phyloP scores from a whole-genome alignment of 805 yeast species.

The Teunomyces panamensis region DNA sequence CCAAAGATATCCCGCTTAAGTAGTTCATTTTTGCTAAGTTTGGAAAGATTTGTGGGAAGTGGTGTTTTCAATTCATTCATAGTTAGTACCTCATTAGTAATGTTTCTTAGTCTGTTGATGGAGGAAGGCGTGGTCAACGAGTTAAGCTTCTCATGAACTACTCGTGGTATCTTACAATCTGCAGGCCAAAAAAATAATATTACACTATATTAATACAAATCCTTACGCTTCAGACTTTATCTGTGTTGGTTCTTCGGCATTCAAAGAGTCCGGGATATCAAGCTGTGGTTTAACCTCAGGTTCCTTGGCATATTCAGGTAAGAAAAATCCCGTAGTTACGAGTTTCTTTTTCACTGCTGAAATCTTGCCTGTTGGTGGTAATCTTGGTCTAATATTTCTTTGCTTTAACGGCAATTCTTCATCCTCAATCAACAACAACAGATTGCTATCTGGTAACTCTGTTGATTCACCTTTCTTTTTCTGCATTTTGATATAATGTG shows the following conservation, averaged over 20 bases:
- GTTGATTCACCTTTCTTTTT: conserved; percentile 39
- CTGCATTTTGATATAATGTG: conserved; percentile 38
- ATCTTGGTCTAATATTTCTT: conserved; percentile 67
- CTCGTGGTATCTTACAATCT: background rate
- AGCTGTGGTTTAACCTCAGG: background rate
- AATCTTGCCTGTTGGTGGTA: conserved; percentile 91
- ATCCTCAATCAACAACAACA: conserved; percentile 60
- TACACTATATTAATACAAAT: background rate
- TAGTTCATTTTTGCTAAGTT: conserved; percentile 36
- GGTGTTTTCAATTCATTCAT: conserved; percentile 5
- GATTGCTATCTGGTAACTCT: conserved; percentile 37
- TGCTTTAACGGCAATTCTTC: conserved; percentile 81
- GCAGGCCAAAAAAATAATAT: background rate
- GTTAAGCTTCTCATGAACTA: background rate
- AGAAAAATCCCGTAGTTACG: conserved; percentile 51
- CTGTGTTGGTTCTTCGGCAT: background rate
- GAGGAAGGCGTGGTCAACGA: background rate
- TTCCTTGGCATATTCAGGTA: conserved; percentile 32
- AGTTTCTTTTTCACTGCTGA: conserved; percentile 63
- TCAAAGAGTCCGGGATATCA: background rate
- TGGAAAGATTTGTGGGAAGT: conserved; percentile 6
- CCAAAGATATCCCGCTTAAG: conserved; percentile 67
- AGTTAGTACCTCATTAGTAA: background rate
- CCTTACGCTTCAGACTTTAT: background rate
- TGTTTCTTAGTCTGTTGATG: background rate